phyloP scores from a whole-genome alignment of 1,284 basidiomycete species.

The Xerocomus amazonicus region DNA sequence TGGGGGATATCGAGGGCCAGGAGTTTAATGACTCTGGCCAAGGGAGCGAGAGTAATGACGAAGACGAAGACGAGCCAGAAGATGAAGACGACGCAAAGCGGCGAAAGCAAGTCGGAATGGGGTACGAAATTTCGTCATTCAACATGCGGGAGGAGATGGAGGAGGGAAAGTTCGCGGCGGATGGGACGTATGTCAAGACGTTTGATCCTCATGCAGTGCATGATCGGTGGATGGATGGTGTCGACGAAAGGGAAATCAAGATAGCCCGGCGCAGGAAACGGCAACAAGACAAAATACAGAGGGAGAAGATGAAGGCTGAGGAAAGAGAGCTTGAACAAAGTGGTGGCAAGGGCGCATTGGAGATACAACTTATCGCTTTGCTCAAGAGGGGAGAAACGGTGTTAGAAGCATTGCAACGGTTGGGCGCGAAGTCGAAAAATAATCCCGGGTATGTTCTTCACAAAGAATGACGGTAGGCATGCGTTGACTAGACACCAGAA shows the following conservation, averaged over 20 bases:
- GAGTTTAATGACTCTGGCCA: constrained; percentile 67
- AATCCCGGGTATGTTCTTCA: constrained; percentile 39
- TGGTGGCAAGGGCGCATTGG: constrained; percentile 65
- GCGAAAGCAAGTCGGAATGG: constrained; percentile 84
- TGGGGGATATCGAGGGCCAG: constrained; percentile 96
- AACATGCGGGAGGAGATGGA: constrained; percentile 99
- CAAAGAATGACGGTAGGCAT: neutral
- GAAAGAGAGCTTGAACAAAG: constrained; percentile 61
- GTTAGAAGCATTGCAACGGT: constrained; percentile 82
- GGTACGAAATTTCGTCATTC: constrained; percentile 90
- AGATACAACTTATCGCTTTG: constrained; percentile 66
- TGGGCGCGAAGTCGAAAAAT: constrained; percentile 74
- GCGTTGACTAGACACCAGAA: constrained; percentile 22
- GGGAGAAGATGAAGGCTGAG: constrained; percentile 69
- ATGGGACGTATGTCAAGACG: constrained; percentile 84
- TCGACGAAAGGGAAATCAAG: constrained; percentile 86
- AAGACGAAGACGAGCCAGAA: constrained; percentile 56
- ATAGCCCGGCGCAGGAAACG: constrained; percentile 71
- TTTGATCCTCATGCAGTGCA: constrained; percentile 90
- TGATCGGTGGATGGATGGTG: constrained; percentile 91
- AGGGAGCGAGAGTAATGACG: constrained; percentile 45
- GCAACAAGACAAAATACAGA: constrained; percentile 65
- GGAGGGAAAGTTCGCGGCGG: constrained; percentile 93
- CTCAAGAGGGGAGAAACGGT: constrained; percentile 91
- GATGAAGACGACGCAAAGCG: constrained; percentile 78